Percentiles rank a stretch among this genome's conserved stretches.
Evolutionary conservation across 2,329 filamentous ascomycete genomes (phyloP).

Genomic region (Alternaria angustiovoidea): DNA sequence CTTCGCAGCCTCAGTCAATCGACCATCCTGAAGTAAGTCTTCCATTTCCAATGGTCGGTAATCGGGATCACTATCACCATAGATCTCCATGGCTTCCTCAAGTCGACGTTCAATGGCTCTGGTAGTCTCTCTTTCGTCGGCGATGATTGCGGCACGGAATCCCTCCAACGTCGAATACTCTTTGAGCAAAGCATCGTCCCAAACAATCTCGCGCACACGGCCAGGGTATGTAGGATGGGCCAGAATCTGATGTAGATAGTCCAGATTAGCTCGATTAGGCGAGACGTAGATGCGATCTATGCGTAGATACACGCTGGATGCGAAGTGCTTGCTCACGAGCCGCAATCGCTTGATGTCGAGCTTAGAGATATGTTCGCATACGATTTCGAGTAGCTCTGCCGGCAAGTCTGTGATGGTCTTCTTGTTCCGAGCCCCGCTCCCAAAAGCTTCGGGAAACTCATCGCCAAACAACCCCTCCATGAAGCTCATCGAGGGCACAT

Average conservation of each 20-base stretch:
- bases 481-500: slow-evolving; percentile 34
- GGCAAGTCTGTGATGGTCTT: slow-evolving; percentile 32
- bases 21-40: slow-evolving; percentile 20
- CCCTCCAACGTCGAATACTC: slow-evolving; percentile 23
- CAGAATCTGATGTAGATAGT: slow-evolving; percentile 50
- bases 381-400: slow-evolving; percentile 26
- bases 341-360: slow-evolving; percentile 34
- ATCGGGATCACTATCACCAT: slow-evolving; percentile 13
- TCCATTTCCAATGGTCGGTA: slow-evolving; percentile 17
- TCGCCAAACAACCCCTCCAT: slow-evolving; percentile 37
- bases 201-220: slow-evolving; percentile 52
- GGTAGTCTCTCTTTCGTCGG: slow-evolving; percentile 27
- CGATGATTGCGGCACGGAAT: slow-evolving; percentile 18
- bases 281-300: slow-evolving; percentile 53
- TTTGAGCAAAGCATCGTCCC: slow-evolving; percentile 48
- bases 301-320: slow-evolving; percentile 32
- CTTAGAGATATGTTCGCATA: slow-evolving; percentile 25
- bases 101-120: slow-evolving; percentile 19
- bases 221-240: slow-evolving; percentile 46
- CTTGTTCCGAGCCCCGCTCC: slow-evolving; percentile 18
- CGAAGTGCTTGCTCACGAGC: slow-evolving; percentile 25
- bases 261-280: slow-evolving; percentile 51
- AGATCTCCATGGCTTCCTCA: slow-evolving; percentile 12
- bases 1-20: slow-evolving; percentile 28
- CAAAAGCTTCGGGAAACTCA: slow-evolving; percentile 35